Evolutionary conservation across 768 basidiomycete genomes (phyloP), one percentile per base, ranked within the genome.

Genomic region (Psilocybe azurescens): DNA sequence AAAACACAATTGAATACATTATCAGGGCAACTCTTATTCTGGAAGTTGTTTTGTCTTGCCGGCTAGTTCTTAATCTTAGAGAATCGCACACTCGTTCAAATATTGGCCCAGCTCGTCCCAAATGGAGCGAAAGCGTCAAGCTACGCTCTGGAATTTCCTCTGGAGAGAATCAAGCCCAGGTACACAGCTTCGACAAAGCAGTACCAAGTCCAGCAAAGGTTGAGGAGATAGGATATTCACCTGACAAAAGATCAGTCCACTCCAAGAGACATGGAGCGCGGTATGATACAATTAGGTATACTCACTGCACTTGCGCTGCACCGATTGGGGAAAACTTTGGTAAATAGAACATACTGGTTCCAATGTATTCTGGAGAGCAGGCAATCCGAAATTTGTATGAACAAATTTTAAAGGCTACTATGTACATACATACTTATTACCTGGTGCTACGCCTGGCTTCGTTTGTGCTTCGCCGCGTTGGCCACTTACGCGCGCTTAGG

Each of bases 71-170:
- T n/a, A 59, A 59, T 33, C 58, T 59, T 39, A 59, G 58, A 59
- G 41, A 44, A 13, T 44, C 41, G n/a, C 41, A 44, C 14, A 44
- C 41, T 9, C 41, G 11, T 30, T 71, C 66, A 33, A 65, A 13
- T 68, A 3, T 72, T 70, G 32, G 63, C 69, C 3, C 71, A 67
- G 55, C 73, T 56, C 1, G 74, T 74, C 1, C 73, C 74, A 44
- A 44, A 16, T 13, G 11, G 41, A 44, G 11, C 41, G 41, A n/a
- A 14, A 44, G 41, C 41, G 14, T 44, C 14, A 44, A 44, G 41
- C 14, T 44, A 44, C 41, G 41, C 41, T 44, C 41, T 44, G 41
- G 6, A 44, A 44, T 13, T 16, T 44, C 41, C n/a, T n/a, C 11
- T 16, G 14, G 14, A 13, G 8, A 13, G n/a, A 55, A 38, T 41